phyloP scores from a whole-genome alignment of 23 red algal genomes.

The Gracilaria caudata region DNA sequence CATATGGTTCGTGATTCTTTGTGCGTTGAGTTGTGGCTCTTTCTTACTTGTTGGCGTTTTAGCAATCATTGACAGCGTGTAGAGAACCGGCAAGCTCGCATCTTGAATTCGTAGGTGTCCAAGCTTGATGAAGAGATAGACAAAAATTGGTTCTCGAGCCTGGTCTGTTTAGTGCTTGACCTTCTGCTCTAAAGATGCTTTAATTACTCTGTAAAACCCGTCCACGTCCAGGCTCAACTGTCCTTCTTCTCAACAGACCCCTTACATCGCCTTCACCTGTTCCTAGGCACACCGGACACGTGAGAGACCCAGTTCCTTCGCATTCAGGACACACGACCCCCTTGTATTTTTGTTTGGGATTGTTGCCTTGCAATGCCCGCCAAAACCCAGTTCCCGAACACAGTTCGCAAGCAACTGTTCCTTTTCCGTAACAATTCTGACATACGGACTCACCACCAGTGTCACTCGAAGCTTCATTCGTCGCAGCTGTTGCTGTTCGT shows the following conservation, averaged over 20 bases:
- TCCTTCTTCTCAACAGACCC: slow-evolving; percentile 79
- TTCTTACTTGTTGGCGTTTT: neutral
- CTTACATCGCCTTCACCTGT: slow-evolving; percentile 82
- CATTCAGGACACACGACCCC: slow-evolving; percentile 92
- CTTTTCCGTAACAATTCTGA: slow-evolving; percentile 77
- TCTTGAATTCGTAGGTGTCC: neutral
- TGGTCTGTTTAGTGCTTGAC: neutral
- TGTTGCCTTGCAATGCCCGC: slow-evolving; percentile 71
- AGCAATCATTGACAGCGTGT: neutral
- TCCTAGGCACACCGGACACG: slow-evolving; percentile 91
- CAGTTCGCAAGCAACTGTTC: slow-evolving; percentile 85
- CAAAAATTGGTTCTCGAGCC: slow-evolving; percentile 6
- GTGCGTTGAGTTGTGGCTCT: neutral
- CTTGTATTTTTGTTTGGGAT: slow-evolving; percentile 81
- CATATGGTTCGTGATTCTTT: neutral
- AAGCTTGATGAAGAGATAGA: neutral
- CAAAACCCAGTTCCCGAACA: slow-evolving; percentile 97
- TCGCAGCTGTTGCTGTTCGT: neutral
- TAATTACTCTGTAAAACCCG: slow-evolving; percentile 79
- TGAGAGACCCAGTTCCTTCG: slow-evolving; percentile 74
- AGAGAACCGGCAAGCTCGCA: neutral
- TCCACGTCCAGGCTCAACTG: slow-evolving; percentile 65
- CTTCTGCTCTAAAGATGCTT: neutral
- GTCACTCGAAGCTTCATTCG: neutral
- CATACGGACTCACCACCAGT: slow-evolving; percentile 20